Conservation (phyloP, 345 rosid species). For the Erodium maritimum region DNA sequence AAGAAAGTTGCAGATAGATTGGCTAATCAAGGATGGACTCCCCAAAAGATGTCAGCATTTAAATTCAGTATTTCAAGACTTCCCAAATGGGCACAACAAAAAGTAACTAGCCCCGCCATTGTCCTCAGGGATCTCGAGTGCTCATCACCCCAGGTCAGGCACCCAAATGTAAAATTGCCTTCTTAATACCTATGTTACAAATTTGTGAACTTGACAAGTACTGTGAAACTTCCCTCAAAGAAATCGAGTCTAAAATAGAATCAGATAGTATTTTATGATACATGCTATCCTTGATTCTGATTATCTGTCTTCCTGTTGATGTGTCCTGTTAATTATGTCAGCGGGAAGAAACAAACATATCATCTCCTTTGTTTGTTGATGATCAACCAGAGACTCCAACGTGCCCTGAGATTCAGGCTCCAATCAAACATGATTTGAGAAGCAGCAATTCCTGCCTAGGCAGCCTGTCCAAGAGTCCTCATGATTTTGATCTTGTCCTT, state of each 20-base stretch:
- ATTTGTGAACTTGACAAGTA: not conserved
- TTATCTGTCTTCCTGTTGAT: not conserved
- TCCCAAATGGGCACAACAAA: conserved; percentile 81
- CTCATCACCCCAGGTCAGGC: conserved; percentile 36
- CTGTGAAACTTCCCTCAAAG: not conserved
- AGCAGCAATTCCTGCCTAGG: not conserved
- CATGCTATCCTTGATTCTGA: not conserved
- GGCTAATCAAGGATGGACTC: conserved; percentile 17
- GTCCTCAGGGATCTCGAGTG: conserved; percentile 21
- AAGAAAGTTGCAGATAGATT: conserved; percentile 10
- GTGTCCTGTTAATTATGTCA: not conserved
- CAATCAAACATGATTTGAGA: not conserved
- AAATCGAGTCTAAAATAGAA: not conserved
- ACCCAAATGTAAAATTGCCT: conserved; percentile 2
- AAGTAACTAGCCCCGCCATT: conserved; percentile 27
- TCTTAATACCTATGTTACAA: conserved; percentile 6
- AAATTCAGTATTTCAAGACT: conserved; percentile 69
- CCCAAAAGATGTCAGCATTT: conserved; percentile 45
- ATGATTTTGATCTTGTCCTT: not conserved
- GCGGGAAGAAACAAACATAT: not conserved
- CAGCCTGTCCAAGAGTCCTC: not conserved
- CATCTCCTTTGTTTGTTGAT: not conserved
- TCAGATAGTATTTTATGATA: not conserved
- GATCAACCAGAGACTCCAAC: not conserved
- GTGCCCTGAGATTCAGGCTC: not conserved